phyloP scores from a whole-genome alignment of 2,329 filamentous ascomycete species.

The Epichloe sp. region DNA sequence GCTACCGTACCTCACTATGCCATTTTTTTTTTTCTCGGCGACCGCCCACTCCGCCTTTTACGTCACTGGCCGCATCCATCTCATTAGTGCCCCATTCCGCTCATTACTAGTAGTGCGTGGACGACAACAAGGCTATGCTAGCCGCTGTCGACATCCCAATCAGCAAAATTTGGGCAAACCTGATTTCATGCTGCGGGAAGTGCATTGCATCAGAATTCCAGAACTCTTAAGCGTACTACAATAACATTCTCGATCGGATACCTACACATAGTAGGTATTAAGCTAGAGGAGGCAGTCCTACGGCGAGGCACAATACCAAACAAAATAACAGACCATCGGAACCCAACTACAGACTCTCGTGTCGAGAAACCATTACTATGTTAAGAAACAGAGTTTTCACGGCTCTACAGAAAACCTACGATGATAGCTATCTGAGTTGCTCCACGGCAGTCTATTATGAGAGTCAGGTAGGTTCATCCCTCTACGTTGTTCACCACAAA shows the following conservation, averaged over 20 bases:
- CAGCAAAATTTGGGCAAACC: background rate
- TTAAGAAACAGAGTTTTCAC: conserved; percentile 44
- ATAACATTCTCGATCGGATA: background rate
- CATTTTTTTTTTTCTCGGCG: background rate
- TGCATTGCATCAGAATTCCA: background rate
- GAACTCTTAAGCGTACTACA: background rate
- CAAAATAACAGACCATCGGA: background rate
- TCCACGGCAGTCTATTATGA: conserved; percentile 96
- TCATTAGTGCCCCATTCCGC: background rate
- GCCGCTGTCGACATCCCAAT: background rate
- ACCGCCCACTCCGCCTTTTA: background rate
- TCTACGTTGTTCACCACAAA: background rate
- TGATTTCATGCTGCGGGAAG: background rate
- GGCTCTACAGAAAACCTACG: conserved; percentile 90
- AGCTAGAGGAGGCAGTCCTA: background rate
- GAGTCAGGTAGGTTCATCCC: conserved; percentile 48
- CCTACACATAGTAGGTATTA: background rate
- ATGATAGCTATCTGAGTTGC: conserved; percentile 88
- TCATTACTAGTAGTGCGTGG: background rate
- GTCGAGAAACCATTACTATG: conserved; percentile 26
- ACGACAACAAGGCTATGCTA: background rate
- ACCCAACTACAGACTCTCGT: background rate
- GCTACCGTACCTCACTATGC: no score
- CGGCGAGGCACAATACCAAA: background rate
- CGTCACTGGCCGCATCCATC: conserved; percentile 1